Base-by-base conservation (phyloP, 2,329 filamentous ascomycete species). In the Ophiocordyceps camponoti-rufipedis region DNA sequence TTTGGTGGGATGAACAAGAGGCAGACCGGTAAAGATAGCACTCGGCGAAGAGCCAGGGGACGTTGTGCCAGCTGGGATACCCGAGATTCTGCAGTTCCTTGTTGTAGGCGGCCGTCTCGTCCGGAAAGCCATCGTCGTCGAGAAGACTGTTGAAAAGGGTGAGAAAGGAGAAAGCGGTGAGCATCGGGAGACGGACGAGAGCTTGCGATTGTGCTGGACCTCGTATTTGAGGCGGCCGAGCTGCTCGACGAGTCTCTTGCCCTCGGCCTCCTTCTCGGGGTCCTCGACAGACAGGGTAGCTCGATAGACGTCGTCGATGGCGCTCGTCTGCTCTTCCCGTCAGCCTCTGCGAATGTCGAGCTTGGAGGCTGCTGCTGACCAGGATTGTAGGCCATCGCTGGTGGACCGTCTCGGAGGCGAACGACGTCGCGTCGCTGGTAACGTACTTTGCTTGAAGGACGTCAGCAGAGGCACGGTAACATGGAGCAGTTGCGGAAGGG, bases 381-480 rank as follows among this genome's bases (percentile, higher is more conserved):
- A 98, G 67, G 58, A 98, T 98, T 47, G 94, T 72, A 14, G 91
- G 91, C 91, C 89, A 98, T 61, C 91, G 74, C 53, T 87, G 81
- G 56, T 82, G 74, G 32, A 85, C 89, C 9, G 91, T 94, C 48
- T 80, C 71, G 62, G 80, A 86, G 45, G 84, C 91, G 60, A 96
- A 96, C 43, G 87, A 95, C 40, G 72, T 83, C 56, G 75, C 76
- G 67, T 96, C 88, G 55, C 74, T 78, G 35, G 87, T 96, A 54
- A 71, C 72, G 61, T 82, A 93, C 49, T 77, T 78, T 42, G 81
- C 85, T 93, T 55, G 46, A 28, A n/a, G 38, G 41, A 4, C 23
- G 28, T 31, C 13, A 42, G 41, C 28, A 23, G 23, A 23, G 23
- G 23, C 23, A 23, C 23, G 23, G 23, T 23, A 23, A 23, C 23